A percentile compares a stretch with the other conserved stretches of the same genome.
phyloP scores from a whole-genome alignment of 2,329 filamentous ascomycete genomes.

The Cryphonectria radicalis region DNA sequence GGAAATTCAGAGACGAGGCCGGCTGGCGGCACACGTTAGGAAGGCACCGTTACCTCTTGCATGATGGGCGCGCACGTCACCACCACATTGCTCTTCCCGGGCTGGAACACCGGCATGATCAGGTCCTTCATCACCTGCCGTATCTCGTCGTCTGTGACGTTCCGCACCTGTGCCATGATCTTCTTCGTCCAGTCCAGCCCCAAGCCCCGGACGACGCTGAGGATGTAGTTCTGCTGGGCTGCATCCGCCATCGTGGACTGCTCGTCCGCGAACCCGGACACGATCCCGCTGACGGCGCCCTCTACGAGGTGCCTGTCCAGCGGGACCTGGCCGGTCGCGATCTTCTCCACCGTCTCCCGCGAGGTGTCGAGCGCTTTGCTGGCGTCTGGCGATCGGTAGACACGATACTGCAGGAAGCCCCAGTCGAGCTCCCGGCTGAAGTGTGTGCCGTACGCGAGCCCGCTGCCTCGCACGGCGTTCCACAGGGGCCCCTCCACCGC shows the following conservation, averaged over 20 bases:
- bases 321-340: slow-evolving; percentile 70
- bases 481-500: slow-evolving; percentile 93
- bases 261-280: slow-evolving; percentile 84
- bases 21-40: neutral
- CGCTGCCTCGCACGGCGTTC: slow-evolving; percentile 89
- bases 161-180: slow-evolving; percentile 76
- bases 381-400: slow-evolving; percentile 89
- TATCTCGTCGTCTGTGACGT: slow-evolving; percentile 77
- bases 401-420: slow-evolving; percentile 79
- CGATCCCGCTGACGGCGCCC: slow-evolving; percentile 87
- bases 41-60: slow-evolving; percentile 71
- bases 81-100: slow-evolving; percentile 80
- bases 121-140: slow-evolving; percentile 73
- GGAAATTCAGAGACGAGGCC: too few relatives aligned
- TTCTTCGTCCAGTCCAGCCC: slow-evolving; percentile 77
- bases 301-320: slow-evolving; percentile 86
- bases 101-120: slow-evolving; percentile 78
- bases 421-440: slow-evolving; percentile 79
- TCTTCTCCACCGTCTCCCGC: slow-evolving; percentile 73
- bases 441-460: slow-evolving; percentile 86
- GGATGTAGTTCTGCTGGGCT: slow-evolving; percentile 81
- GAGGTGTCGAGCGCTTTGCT: slow-evolving; percentile 83
- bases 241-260: slow-evolving; percentile 84
- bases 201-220: slow-evolving; percentile 77
- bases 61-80: slow-evolving; percentile 87